Evolutionary conservation across 495 filamentous ascomycete species (phyloP), one percentile per base, ranked within the genome.

Genomic region (Penicillium argentinense): DNA sequence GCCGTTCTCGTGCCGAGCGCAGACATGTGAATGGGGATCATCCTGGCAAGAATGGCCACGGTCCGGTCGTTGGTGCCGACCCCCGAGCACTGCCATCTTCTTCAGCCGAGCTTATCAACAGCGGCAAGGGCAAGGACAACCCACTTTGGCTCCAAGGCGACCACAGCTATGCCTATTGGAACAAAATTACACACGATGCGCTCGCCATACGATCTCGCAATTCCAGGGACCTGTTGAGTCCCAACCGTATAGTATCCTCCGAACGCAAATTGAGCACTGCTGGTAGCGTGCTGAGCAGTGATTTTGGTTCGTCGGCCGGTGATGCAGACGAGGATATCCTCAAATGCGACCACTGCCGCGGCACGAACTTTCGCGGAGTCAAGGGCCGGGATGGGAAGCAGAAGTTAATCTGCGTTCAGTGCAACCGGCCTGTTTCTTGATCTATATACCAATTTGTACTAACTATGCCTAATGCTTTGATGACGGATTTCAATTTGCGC

Each of bases 161-260:
- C 13, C 76, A 77, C 24, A 76, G 69, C 62, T 73, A 76, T 39
- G 69, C 72, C 5, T 81, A 72, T 51, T 81, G 78, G 69, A 76
- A 73, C 34, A 71, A 72, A 24, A 69, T 72, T 39, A 63, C 67
- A 12, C 73, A 74, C 38, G 67, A 74, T 44, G 73, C 73, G 6
- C 32, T 74, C 26, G 72, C 73, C 1, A 62, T 61, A 14, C 59
- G 52, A 9, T 62, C 64, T 13, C 60, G 57, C 22, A 49, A 60
- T 5, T 37, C 51, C 0, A 60, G 62, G 9, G 47, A 60, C 3
- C 53, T 67, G 0, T 54, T 71, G 3, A 56, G 56, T 21, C 65
- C 69, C 1, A 57, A 62, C 42, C 50, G 42, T 3, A 50, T 54
- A 16, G 30, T 59, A 13, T 54, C 55, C 5, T 39, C 44, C 4